Evolutionary conservation across 495 filamentous ascomycete genomes (phyloP).

Genomic region (Xylaria nigripes): DNA sequence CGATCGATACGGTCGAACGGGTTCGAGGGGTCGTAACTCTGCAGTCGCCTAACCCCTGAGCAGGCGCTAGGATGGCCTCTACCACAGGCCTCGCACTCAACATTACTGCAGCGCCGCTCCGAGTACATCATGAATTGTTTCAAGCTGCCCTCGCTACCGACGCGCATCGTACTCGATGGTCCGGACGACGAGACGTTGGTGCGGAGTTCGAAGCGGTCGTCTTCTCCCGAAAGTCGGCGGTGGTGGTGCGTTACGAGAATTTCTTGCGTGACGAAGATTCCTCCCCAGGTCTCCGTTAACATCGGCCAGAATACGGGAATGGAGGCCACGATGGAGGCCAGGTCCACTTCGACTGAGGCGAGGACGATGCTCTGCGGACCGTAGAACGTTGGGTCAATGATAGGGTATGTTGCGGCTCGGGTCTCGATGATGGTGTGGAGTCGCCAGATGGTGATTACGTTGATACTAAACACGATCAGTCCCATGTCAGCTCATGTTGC

Average conservation of each 20-base stretch:
- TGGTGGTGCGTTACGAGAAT: conserved; percentile 25
- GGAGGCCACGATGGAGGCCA: conserved; percentile 30
- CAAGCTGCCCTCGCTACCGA: conserved; percentile 7
- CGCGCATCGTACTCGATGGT: neutral
- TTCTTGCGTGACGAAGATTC: conserved; percentile 26
- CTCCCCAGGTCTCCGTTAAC: conserved; percentile 13
- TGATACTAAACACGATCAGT: conserved; percentile 10
- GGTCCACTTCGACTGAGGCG: conserved; percentile 30
- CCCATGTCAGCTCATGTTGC: neutral
- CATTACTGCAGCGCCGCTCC: neutral
- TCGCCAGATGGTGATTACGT: conserved; percentile 22
- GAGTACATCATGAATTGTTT: conserved; percentile 7
- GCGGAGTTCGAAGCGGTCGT: conserved; percentile 14
- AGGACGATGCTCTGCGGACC: conserved; percentile 21
- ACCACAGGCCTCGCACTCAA: neutral
- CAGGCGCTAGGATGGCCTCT: neutral
- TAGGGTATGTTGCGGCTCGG: conserved; percentile 22
- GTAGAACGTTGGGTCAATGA: conserved; percentile 26
- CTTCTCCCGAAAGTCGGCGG: conserved; percentile 18
- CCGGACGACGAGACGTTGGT: neutral
- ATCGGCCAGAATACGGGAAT: conserved; percentile 29
- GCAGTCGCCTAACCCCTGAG: neutral
- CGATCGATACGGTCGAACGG: conserved; percentile 2
- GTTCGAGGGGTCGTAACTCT: conserved; percentile 1
- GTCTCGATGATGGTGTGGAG: conserved; percentile 19